These are phyloP conservation scores for Limnomonas spitsbergensis DNA, from an alignment of 139 green algal species.

Conservation along the genomic window DNA sequence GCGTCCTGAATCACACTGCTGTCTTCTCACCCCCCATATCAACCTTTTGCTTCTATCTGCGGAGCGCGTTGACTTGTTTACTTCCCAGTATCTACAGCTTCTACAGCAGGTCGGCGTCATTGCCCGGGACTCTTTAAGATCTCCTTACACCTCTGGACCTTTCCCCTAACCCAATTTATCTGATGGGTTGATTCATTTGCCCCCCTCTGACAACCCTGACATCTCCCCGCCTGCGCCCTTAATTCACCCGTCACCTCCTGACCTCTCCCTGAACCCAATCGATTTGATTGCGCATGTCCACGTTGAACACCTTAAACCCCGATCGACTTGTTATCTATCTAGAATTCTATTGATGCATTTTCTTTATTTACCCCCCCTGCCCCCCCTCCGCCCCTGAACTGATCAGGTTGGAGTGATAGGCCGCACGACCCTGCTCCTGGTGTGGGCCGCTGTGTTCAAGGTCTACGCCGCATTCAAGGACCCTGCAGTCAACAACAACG, in stretches of 20 bases:
- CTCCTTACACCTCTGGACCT: background rate
- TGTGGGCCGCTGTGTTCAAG: background rate
- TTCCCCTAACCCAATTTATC: background rate
- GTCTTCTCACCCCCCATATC: background rate
- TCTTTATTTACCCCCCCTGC: no score
- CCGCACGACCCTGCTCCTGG: background rate
- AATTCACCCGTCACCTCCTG: background rate
- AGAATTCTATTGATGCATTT: no score
- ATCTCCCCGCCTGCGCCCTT: no score
- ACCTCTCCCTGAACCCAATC: background rate
- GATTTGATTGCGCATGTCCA: background rate
- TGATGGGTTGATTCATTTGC: no score
- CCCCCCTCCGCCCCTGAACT: background rate
- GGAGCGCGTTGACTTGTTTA: background rate
- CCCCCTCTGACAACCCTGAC: no score
- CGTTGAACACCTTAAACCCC: background rate
- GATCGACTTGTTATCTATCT: no score
- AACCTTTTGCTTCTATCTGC: background rate
- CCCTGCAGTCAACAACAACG: background rate
- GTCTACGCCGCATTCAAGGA: background rate
- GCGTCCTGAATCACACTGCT: background rate
- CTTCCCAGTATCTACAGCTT: background rate
- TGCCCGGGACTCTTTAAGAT: background rate
- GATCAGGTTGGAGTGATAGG: background rate
- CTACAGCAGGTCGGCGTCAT: background rate